Percentiles rank a stretch among this genome's conserved stretches.
These are phyloP conservation scores for Protomyces macrosporus DNA, from an alignment of 1,139 yeast genomes.

Conservation along the genomic window DNA sequence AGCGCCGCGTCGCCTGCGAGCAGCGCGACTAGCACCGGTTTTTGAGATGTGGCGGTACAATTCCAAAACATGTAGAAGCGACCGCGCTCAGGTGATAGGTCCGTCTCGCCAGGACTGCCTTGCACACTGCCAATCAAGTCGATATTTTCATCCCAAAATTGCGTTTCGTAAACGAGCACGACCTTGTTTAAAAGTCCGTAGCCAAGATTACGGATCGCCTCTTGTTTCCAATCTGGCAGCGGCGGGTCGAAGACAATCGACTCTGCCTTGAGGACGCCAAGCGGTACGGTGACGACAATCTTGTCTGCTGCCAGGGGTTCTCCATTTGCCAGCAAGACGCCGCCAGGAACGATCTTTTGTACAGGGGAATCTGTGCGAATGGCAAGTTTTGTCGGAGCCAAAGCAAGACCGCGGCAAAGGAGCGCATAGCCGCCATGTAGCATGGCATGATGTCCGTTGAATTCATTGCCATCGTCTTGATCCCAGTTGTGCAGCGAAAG, in stretches of 20 bases:
- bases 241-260: slow-evolving; percentile 44
- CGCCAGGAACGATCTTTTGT: slow-evolving; percentile 40
- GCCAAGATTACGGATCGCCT: slow-evolving; percentile 43
- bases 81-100: slow-evolving; percentile 38
- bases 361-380: slow-evolving; percentile 43
- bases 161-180: slow-evolving; percentile 40
- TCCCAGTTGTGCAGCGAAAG: slow-evolving; percentile 44
- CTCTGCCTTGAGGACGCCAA: slow-evolving; percentile 43
- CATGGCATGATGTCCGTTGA: slow-evolving; percentile 43
- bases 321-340: slow-evolving; percentile 39
- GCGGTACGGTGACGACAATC: slow-evolving; percentile 43
- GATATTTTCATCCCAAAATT: slow-evolving; percentile 43
- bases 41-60: slow-evolving; percentile 34
- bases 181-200: slow-evolving; percentile 44
- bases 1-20: slow-evolving; percentile 43
- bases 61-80: slow-evolving; percentile 44
- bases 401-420: slow-evolving; percentile 42
- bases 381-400: slow-evolving; percentile 42
- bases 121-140: slow-evolving; percentile 41
- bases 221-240: slow-evolving; percentile 44
- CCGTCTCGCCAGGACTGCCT: slow-evolving; percentile 29
- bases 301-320: slow-evolving; percentile 43
- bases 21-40: slow-evolving; percentile 39
- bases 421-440: slow-evolving; percentile 40
- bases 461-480: slow-evolving; percentile 43